Percentiles rank a stretch among this genome's conserved stretches.
Evolutionary conservation across 2,329 filamentous ascomycete genomes (phyloP).

Genomic region (Bipolaris gigantea): DNA sequence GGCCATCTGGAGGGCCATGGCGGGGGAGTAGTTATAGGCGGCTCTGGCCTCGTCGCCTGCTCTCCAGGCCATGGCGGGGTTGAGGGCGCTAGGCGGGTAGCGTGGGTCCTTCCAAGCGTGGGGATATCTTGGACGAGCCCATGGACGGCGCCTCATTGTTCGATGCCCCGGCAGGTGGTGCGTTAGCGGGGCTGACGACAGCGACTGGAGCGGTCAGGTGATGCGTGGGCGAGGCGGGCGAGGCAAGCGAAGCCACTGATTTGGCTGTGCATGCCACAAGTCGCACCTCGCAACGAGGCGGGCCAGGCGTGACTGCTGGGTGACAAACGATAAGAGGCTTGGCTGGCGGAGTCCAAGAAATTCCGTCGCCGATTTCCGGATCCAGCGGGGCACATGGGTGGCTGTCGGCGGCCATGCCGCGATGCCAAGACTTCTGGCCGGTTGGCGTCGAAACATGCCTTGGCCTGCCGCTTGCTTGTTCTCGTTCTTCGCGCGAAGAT

Average conservation of each 20-base stretch:
- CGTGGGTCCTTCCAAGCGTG: slow-evolving; percentile 37
- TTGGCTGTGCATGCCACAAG: slow-evolving; percentile 5
- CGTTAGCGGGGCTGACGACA: slow-evolving; percentile 1
- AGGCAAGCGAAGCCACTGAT: background rate
- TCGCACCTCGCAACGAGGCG: background rate
- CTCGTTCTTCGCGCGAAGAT: slow-evolving; percentile 7
- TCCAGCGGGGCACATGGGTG: slow-evolving; percentile 12
- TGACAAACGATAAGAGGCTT: slow-evolving; percentile 34
- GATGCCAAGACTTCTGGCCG: slow-evolving; percentile 35
- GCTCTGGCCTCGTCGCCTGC: slow-evolving; percentile 5
- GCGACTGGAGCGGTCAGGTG: background rate
- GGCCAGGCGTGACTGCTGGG: slow-evolving; percentile 10
- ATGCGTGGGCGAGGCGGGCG: slow-evolving; percentile 1
- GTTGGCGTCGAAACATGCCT: slow-evolving; percentile 19
- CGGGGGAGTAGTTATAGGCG: slow-evolving; percentile 40
- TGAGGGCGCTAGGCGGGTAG: slow-evolving; percentile 31
- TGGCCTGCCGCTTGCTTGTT: background rate
- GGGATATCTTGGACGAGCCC: slow-evolving; percentile 24
- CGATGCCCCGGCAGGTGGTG: slow-evolving; percentile 4
- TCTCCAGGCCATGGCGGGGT: slow-evolving; percentile 33
- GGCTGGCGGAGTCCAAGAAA: slow-evolving; percentile 40
- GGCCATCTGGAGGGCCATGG: slow-evolving; percentile 17
- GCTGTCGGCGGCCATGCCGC: slow-evolving; percentile 24
- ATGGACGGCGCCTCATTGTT: slow-evolving; percentile 24
- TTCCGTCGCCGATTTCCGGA: slow-evolving; percentile 27